Evolutionary conservation across 345 rosid genomes (phyloP).

Genomic region (Carallia brachiata): DNA sequence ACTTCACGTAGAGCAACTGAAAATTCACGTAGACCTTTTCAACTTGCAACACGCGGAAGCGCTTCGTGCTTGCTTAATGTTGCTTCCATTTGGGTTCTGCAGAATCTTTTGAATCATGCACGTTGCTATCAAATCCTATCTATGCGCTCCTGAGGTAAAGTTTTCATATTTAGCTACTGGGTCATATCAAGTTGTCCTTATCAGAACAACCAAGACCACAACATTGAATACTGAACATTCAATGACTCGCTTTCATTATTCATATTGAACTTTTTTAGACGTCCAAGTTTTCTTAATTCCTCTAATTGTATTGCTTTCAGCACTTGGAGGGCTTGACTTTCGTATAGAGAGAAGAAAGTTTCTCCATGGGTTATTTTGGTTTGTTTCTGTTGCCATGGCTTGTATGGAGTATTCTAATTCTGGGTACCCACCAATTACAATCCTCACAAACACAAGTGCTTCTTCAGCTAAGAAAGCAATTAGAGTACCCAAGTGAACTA

Average conservation of each 20-base stretch:
- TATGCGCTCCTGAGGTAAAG: not conserved
- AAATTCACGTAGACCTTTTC: slow-evolving; percentile 7
- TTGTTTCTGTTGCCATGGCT: slow-evolving; percentile 39
- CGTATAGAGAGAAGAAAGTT: not conserved
- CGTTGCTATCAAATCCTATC: not conserved
- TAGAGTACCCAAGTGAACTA: slow-evolving; percentile 65
- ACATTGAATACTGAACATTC: not conserved
- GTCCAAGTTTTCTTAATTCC: not conserved
- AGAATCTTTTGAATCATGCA: not conserved
- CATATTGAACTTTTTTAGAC: not conserved
- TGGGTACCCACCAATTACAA: slow-evolving; percentile 56
- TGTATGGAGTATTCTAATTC: slow-evolving; percentile 44
- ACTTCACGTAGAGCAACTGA: not conserved
- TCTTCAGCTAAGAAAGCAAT: slow-evolving; percentile 67
- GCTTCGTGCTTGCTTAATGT: not conserved
- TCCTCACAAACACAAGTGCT: slow-evolving; percentile 75
- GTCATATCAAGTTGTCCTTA: not conserved
- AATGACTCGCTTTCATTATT: not conserved
- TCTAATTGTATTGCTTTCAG: slow-evolving; percentile 5
- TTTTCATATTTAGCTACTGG: not conserved
- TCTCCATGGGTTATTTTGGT: slow-evolving; percentile 39
- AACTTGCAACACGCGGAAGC: too few relatives aligned
- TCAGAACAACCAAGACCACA: not conserved
- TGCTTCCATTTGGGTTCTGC: not conserved
- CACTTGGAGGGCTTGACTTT: not conserved